These are phyloP conservation scores for Cyberlindnera bimundalis DNA, from an alignment of 805 yeast genomes.

Conservation along the genomic window DNA sequence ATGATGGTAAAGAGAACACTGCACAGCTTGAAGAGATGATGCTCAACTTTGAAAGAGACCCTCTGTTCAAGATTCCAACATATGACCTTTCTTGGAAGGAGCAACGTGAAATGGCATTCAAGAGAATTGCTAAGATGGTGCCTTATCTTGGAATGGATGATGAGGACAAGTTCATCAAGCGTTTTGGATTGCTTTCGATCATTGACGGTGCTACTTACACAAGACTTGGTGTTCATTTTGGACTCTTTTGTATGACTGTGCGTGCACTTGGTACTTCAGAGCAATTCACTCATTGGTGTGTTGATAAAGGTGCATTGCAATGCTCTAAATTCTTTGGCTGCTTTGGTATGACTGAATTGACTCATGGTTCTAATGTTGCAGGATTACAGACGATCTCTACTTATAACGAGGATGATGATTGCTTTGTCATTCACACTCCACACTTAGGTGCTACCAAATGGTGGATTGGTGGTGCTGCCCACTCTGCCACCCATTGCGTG, in stretches of 20 bases:
- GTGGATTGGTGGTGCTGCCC: conserved; percentile 99
- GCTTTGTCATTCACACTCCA: conserved; percentile 78
- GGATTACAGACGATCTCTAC: conserved; percentile 87
- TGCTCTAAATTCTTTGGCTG: conserved; percentile 70
- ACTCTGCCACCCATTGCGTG: conserved; percentile 84
- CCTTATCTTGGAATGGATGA: conserved; percentile 47
- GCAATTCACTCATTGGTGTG: conserved; percentile 81
- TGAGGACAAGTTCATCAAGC: conserved; percentile 42
- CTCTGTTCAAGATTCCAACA: conserved; percentile 48
- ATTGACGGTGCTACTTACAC: conserved; percentile 79
- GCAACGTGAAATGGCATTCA: conserved; percentile 56
- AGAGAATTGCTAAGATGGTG: conserved; percentile 43
- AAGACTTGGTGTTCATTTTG: conserved; percentile 83
- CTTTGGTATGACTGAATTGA: conserved; percentile 90
- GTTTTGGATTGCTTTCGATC: conserved; percentile 54
- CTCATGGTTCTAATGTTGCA: conserved; percentile 92
- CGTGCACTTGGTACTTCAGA: conserved; percentile 83
- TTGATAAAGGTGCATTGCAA: conserved; percentile 55
- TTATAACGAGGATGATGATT: conserved; percentile 60
- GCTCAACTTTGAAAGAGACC: conserved; percentile 64
- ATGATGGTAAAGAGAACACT: conserved; percentile 44
- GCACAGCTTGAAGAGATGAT: conserved; percentile 42
- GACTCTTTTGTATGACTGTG: conserved; percentile 74
- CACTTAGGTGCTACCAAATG: conserved; percentile 84
- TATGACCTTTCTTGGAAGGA: conserved; percentile 52